Base-by-base conservation (phyloP, 306 rosid species). In the Urtica urens region DNA sequence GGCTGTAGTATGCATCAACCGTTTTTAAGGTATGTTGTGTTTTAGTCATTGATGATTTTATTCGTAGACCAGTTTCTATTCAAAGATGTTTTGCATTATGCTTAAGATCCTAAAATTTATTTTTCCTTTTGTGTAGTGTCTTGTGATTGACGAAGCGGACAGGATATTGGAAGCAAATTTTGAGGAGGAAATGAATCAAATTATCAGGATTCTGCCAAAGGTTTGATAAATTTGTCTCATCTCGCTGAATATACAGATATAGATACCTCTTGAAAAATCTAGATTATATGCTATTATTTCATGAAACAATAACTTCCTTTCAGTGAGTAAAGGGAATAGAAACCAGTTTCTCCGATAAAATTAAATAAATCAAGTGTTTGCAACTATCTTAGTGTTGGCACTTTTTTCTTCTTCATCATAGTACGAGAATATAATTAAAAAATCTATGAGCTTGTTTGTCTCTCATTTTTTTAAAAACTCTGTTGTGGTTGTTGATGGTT, bases 151-250 rank as follows among this genome's bases (percentile, higher is more conserved):
- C 69, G 99, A 90, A 75, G 99, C 95, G 20, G 95, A 85, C 81
- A 81, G 94, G 85, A 75, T 90, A 72, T 55, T 90, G 76, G 95
- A 90, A 77, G 67, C 84, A 19, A 90, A 90, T 63, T 90, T 90
- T 71, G 95, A 85, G 82, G 94, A 90, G 46, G 99, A 90, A 62
- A 90, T 85, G 95, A 81, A 77, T 63, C 94, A 90, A 72, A 85
- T 90, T 43, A 66, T 90, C 49, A 75, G 69, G 46, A 53, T 81
- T 58, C 72, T 85, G 43, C 94, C 99, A 23, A 81, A 79, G 95
- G 97, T 88, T 71, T 70, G 10, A 23, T 54, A 25, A 8, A 22
- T 60, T 34, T 15, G 33, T 35, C n/a, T 10, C 15, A 4, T 16
- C n/a, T 35, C 10, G 2, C 40, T 35, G 11, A 35, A 35, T 35